Evolutionary conservation across 768 basidiomycete genomes (phyloP).

Genomic region (Chalciporus piperatus): DNA sequence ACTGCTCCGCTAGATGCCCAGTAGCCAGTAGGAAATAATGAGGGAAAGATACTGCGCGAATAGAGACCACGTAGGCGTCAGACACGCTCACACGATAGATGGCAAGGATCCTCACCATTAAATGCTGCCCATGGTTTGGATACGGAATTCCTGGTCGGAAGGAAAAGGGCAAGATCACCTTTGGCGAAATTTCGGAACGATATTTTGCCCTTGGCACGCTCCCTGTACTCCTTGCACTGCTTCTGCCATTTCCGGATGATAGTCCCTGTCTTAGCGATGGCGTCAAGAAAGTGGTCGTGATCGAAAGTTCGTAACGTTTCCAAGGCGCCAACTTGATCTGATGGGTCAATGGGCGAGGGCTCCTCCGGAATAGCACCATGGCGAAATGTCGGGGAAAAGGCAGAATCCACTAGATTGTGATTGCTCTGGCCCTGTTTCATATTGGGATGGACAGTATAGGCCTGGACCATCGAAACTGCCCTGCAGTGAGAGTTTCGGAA

Average conservation of each 20-base stretch:
- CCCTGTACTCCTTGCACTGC: conserved; percentile 93
- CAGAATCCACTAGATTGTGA: conserved; percentile 47
- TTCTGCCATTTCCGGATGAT: conserved; percentile 97
- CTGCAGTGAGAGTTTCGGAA: conserved; percentile 78
- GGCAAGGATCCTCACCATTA: conserved; percentile 61
- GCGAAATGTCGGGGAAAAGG: conserved; percentile 48
- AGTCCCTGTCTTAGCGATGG: conserved; percentile 75
- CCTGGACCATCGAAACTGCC: conserved; percentile 60
- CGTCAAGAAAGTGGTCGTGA: conserved; percentile 82
- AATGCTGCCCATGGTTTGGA: conserved; percentile 98
- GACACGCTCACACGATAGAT: neutral
- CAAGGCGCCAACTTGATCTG: conserved; percentile 67
- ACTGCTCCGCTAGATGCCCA: conserved; percentile 81
- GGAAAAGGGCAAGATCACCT: conserved; percentile 92
- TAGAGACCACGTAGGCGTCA: neutral
- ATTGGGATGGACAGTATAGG: conserved; percentile 51
- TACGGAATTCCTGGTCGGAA: conserved; percentile 92
- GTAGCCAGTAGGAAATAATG: conserved; percentile 95
- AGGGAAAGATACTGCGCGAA: conserved; percentile 79
- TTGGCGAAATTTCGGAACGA: conserved; percentile 94
- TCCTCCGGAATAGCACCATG: conserved; percentile 52
- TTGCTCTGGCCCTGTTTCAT: conserved; percentile 40
- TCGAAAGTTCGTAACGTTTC: conserved; percentile 73
- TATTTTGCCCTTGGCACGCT: conserved; percentile 94
- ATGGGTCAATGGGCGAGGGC: conserved; percentile 74